phyloP scores from a whole-genome alignment of 345 rosid species.

The Barbarea vulgaris region DNA sequence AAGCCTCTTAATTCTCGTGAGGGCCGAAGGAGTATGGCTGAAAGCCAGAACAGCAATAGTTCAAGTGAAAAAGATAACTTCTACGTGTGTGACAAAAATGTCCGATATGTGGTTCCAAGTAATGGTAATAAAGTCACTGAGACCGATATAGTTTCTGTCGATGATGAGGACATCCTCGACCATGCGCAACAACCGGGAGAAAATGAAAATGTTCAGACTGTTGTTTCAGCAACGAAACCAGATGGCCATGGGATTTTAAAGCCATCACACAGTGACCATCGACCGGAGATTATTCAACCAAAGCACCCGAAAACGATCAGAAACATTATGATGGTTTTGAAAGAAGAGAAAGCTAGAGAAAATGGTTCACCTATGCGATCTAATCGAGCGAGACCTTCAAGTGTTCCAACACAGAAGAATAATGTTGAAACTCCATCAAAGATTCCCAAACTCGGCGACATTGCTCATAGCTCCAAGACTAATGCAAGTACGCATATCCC shows the following conservation, averaged over 20 bases:
- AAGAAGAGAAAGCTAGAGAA: conserved; percentile 90
- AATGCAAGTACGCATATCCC: conserved; percentile 49
- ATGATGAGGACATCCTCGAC: conserved; percentile 62
- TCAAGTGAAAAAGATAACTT: conserved; percentile 85
- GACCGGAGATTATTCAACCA: conserved; percentile 50
- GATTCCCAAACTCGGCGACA: conserved; percentile 58
- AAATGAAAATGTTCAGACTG: conserved; percentile 45
- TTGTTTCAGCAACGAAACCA: conserved; percentile 46
- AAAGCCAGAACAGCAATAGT: conserved; percentile 88
- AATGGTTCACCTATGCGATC: conserved; percentile 85
- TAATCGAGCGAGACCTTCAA: conserved; percentile 53
- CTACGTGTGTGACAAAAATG: conserved; percentile 57
- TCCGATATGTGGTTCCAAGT: conserved; percentile 41
- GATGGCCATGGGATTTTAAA: conserved; percentile 54
- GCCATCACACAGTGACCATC: conserved; percentile 49
- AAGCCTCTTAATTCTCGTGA: conserved; percentile 55
- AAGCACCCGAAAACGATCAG: conserved; percentile 86
- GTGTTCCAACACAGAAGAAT: conserved; percentile 53
- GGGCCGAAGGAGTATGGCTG: conserved; percentile 70
- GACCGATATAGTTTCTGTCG: conserved; percentile 57
- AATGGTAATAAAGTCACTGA: conserved; percentile 55
- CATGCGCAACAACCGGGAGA: conserved; percentile 48
- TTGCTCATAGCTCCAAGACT: conserved; percentile 56
- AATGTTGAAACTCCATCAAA: conserved; percentile 64
- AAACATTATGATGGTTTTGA: conserved; percentile 85